Conservation (phyloP, 2,329 filamentous ascomycete species). For the Stachybotrys elegans region DNA sequence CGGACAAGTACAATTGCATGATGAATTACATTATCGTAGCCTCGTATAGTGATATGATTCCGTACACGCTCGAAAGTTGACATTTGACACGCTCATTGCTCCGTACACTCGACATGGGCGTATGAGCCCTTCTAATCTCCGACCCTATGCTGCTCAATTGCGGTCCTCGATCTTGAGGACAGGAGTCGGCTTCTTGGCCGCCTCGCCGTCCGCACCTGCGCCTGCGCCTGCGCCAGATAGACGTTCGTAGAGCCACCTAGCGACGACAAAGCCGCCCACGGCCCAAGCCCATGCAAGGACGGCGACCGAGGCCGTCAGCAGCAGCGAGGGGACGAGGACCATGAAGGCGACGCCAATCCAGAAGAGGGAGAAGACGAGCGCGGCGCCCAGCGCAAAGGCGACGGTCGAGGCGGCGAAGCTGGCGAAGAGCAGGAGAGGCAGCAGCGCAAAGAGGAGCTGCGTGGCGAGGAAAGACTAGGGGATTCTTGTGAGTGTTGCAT, state of each 20-base stretch:
- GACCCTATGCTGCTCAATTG: too few species aligned
- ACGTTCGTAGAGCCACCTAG: constrained; percentile 40
- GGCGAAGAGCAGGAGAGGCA: constrained; percentile 65
- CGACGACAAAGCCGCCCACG: constrained; percentile 51
- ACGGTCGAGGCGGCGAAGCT: constrained; percentile 60
- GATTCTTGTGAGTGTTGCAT: not conserved
- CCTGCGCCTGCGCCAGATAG: constrained; percentile 17
- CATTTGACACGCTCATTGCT: too few species aligned
- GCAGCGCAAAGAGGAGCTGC: constrained; percentile 59
- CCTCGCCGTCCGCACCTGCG: too few species aligned
- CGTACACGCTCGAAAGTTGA: too few species aligned
- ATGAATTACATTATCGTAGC: too few species aligned
- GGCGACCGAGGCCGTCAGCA: constrained; percentile 59
- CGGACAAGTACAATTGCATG: too few species aligned
- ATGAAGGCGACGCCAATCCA: constrained; percentile 62
- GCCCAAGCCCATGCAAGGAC: constrained; percentile 65
- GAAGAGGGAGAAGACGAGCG: constrained; percentile 62
- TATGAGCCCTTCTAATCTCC: too few species aligned
- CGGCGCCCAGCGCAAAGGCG: constrained; percentile 56
- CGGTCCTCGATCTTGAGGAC: constrained; percentile 15
- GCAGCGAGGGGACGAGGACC: constrained; percentile 63
- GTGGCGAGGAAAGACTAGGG: constrained; percentile 60
- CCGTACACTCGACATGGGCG: too few species aligned
- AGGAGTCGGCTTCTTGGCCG: constrained; percentile 15
- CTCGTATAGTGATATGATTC: too few species aligned